Base-by-base conservation (phyloP, 108 stramenopile species). In the Fragilaria radians region DNA sequence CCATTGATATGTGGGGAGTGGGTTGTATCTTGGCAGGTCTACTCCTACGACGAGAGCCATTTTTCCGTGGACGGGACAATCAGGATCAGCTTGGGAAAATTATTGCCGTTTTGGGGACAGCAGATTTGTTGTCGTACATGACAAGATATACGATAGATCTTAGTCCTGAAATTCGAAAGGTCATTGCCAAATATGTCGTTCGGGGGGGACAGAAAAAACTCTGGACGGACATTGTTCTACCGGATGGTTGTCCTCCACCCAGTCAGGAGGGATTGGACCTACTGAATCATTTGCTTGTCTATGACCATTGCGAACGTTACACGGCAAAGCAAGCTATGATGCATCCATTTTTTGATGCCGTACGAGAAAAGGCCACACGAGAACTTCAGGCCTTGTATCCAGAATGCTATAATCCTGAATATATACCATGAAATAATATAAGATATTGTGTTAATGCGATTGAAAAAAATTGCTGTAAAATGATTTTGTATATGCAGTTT, bases 11-110 rank as follows among this genome's bases (percentile, higher is more conserved):
- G 62, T 93, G 91, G 91, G 76, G 84, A 7, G 81, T 93, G 0
- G 91, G 91, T n/a, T 89, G 87, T 48, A 87, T 89, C 2, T 66
- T 93, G 28, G 91, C 82, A 1, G 91, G 91, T 7, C 59, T 93
- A 7, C 54, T 93, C 31, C 77, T 89, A 30, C 72, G 83, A 7
- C 65, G 68, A 7, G 91, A 93, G 49, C 91, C 91, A 7, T 89
- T 93, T 62, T 93, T 93, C 59, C 79, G 88, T 14, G 91, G 76
- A 7, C 79, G 72, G 33, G 87, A 93, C 57, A 93, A 93, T 66
- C 56, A 81, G 27, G 91, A 93, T 68, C 91, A 93, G 48, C 57
- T 93, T 47, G 83, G 80, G 0, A 85, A 79, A 26, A 89, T 93
- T 52, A 70, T 89, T 0, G 62, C 76, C n/a, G 79, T 85, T 2